phyloP scores from a whole-genome alignment of 805 yeast genomes.

The Ogataea trehalophila region DNA sequence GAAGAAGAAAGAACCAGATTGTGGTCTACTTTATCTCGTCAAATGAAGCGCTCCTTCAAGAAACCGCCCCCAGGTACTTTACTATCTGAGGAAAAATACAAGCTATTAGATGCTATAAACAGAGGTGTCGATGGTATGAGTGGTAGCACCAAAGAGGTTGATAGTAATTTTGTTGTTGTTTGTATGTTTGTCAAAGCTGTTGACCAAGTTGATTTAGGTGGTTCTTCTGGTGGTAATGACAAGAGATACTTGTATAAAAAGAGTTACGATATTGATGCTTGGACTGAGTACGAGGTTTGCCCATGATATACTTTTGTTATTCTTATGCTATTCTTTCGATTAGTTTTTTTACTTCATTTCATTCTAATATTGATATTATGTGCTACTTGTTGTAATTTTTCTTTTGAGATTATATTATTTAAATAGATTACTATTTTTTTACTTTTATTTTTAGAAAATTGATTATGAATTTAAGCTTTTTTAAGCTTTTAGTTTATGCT shows the following conservation, averaged over 20 bases:
- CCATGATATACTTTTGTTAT: conserved; percentile 37
- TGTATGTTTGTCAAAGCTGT: conserved; percentile 67
- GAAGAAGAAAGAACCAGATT: conserved; percentile 52
- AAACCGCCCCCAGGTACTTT: conserved; percentile 69
- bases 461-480: not conserved
- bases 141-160: conserved; percentile 33
- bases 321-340: no score
- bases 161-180: conserved; percentile 64
- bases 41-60: conserved; percentile 59
- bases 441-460: not conserved
- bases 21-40: conserved; percentile 58
- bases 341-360: no score
- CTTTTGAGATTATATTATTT: no score
- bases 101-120: conserved; percentile 61
- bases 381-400: no score
- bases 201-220: conserved; percentile 60
- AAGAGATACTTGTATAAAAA: conserved; percentile 51
- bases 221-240: conserved; percentile 34
- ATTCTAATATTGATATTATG: no score
- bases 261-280: conserved; percentile 47
- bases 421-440: no score
- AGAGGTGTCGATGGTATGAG: conserved; percentile 83
- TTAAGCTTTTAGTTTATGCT: not conserved
- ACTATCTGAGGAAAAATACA: conserved; percentile 49
- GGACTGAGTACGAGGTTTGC: conserved; percentile 78